Evolutionary conservation across 1,139 yeast species (phyloP), one percentile per base, ranked within the genome.

Genomic region (Hyphopichia burtonii): DNA sequence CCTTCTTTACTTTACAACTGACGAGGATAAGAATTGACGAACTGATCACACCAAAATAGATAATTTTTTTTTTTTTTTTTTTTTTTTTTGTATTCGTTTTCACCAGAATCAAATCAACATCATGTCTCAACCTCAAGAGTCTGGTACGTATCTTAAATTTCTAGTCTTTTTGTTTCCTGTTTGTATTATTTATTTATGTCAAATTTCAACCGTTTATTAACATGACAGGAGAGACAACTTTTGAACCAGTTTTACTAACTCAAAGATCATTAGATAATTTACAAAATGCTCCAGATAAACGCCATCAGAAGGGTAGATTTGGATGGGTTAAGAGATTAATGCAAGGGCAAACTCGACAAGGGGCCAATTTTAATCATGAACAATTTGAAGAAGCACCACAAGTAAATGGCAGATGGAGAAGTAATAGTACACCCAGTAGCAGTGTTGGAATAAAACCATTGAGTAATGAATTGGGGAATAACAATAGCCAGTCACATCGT

Each of bases 251-350:
- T 5, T 17, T 37, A 30, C 40, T 38, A 32, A 40, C 42, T 6
- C 22, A 25, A 11, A 10, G 14, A n/a, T 15, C 23, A 15, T 10
- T 32, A 39, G 52, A 48, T 9, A 41, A 42, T 31, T 38, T 38
- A 17, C 30, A n/a, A n/a, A n/a, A 42, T 36, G 28, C 34, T 22
- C 44, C 43, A 18, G 59, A 56, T 39, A 55, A 56, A 45, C 56
- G 65, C 34, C 61, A 58, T 31, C 51, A 54, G 28, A 62, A 64
- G 41, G 68, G 67, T 37, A 56, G 78, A 35, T 73, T 73, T 49
- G 67, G 71, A 4, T 73, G 78, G 78, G 78, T 73, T 17, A 65
- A 64, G 44, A 56, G 78, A 40, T 64, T 73, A 38, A 70, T 73
- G 68, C 77, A 71, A 46, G 75, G 76, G 22, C 77, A 65, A 42